Evolutionary conservation across 345 rosid genomes (phyloP).

Genomic region (Kernera saxatilis): DNA sequence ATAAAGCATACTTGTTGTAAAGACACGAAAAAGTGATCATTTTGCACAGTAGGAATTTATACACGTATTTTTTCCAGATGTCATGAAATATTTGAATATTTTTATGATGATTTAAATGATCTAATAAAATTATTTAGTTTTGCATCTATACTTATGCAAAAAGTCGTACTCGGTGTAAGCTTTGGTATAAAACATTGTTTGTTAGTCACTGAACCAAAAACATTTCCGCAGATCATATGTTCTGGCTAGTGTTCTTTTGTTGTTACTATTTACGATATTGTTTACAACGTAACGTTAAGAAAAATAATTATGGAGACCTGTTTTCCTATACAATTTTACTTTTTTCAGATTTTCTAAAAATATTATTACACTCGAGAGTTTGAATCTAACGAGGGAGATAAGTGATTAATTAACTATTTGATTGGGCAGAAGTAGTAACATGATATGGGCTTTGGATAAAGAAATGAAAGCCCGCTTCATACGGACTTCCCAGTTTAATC

Average conservation of each 20-base stretch:
- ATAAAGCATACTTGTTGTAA: neutral
- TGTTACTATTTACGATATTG: neutral
- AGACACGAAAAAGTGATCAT: neutral
- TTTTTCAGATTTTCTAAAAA: neutral
- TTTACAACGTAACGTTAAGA: neutral
- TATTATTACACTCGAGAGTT: neutral
- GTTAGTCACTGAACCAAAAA: neutral
- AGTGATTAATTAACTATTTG: neutral
- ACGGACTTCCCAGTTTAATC: neutral
- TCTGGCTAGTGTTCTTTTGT: neutral
- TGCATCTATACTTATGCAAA: neutral
- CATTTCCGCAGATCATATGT: neutral
- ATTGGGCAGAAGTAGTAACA: neutral
- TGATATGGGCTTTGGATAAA: neutral
- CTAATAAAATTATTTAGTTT: neutral
- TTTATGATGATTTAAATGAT: neutral
- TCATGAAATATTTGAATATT: neutral
- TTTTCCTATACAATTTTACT: neutral
- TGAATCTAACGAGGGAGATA: neutral
- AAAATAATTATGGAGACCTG: neutral
- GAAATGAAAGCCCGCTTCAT: neutral
- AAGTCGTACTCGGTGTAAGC: neutral
- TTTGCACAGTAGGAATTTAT: neutral
- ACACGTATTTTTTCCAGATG: neutral
- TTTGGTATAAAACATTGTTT: neutral